Conservation (phyloP, 441 rosid species). For the Theobroma grandiflorum region DNA sequence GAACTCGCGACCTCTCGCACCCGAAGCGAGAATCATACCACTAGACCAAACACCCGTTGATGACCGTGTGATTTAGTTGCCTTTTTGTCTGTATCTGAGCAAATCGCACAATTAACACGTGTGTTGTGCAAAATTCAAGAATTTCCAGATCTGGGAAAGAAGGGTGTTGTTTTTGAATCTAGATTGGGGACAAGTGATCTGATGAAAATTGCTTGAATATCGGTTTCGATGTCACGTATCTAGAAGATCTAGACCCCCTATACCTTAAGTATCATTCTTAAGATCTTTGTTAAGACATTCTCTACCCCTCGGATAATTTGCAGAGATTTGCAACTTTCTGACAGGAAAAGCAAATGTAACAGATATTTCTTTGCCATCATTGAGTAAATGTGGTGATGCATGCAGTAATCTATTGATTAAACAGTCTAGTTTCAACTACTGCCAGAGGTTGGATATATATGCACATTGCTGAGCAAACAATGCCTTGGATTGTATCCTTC, state of each 20-base stretch:
- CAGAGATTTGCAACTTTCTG: neutral
- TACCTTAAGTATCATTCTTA: neutral
- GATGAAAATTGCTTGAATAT: no score
- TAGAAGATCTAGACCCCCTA: no score
- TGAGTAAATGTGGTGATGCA: no score
- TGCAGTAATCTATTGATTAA: no score
- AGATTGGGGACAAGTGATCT: no score
- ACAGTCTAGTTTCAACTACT: neutral
- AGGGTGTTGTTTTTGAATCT: neutral
- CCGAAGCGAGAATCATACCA: conserved; percentile 60
- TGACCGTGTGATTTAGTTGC: no score
- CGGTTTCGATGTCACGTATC: no score
- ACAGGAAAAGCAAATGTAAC: neutral
- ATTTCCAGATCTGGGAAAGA: neutral
- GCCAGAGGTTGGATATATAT: no score
- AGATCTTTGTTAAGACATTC: neutral
- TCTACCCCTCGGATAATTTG: neutral
- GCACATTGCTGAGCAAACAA: no score
- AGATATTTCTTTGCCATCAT: neutral
- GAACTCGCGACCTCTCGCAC: conserved; percentile 81
- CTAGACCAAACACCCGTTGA: conserved; percentile 40
- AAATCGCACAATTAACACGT: no score
- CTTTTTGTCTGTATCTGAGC: no score
- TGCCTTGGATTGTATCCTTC: no score
- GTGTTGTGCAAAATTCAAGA: neutral